These are phyloP conservation scores for Colletotrichum phormii DNA, from an alignment of 2,329 filamentous ascomycete genomes.

Conservation along the genomic window DNA sequence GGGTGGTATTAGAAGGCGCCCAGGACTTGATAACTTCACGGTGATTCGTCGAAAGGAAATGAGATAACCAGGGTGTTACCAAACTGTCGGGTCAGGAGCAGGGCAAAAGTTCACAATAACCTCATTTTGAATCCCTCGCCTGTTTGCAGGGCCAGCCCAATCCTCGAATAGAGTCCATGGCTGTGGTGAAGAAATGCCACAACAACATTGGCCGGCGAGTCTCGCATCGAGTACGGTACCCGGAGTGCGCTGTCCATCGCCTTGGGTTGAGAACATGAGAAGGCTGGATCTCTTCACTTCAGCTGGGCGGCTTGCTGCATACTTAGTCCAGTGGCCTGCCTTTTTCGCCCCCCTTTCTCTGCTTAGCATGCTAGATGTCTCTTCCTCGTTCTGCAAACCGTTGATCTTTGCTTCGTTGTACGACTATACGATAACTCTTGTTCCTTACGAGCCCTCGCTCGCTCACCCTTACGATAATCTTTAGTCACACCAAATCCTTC, in stretches of 20 bases:
- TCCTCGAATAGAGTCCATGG: neutral
- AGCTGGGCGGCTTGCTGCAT: neutral
- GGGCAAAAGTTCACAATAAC: neutral
- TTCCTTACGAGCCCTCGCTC: neutral
- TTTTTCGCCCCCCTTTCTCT: neutral
- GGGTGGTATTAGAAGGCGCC: neutral
- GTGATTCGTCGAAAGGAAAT: constrained; percentile 11
- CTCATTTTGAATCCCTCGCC: neutral
- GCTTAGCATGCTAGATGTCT: neutral
- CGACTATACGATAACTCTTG: neutral
- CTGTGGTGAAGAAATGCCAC: neutral
- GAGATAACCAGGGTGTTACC: constrained; percentile 2
- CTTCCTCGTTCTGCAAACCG: neutral
- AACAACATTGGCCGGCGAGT: neutral
- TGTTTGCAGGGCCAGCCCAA: neutral
- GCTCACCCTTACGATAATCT: neutral
- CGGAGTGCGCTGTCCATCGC: neutral
- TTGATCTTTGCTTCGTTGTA: neutral
- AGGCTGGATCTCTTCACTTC: neutral
- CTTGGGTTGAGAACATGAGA: neutral
- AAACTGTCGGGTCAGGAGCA: constrained; percentile 5
- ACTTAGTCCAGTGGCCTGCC: neutral
- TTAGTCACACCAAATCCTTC: neutral
- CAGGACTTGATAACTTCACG: neutral
- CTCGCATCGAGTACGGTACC: neutral